Evolutionary conservation across 306 rosid species (phyloP), one percentile per base, ranked within the genome.

Genomic region (Ceratonia siliqua): DNA sequence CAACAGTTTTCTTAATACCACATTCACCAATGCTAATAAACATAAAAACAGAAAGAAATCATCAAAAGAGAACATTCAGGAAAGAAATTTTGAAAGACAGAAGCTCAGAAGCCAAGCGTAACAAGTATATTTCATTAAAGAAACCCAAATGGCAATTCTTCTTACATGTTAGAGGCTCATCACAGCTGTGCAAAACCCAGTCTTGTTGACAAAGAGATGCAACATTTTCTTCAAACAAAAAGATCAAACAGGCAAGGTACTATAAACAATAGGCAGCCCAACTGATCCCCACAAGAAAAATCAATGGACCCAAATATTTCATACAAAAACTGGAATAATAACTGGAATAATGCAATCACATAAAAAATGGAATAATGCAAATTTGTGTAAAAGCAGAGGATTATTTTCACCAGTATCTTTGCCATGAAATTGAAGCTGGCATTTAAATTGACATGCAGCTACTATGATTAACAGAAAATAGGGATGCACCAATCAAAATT

Each of bases 81-180:
- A 25, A 10, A 38, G 5, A 53, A 43, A 32, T 68, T 57, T 0
- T 0, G 6, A 43, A 24, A n/a, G 12, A 56, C 4, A 38, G 10
- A 50, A 81, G 90, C 93, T 87, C 84, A 82, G 89, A 87, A 89
- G 89, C 83, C 86, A 84, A 89, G 87, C 86, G 84, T 75, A 85
- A 81, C 90, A 87, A 77, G 41, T 6, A 20, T 8, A 83, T 82
- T 86, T 87, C 91, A 70, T 10, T 5, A 79, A 81, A 78, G 82
- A 79, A 66, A 35, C 67, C 85, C 73, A 52, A 38, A 0, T 14
- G 57, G 22, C 49, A 5, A 36, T 8, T n/a, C 77, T 78, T 74
- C 89, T 81, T 87, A 81, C 70, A 45, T 82, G 91, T 85, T 84
- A 84, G 75, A 62, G 78, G 68, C 85, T 84, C 87, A 80, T 80